These are phyloP conservation scores for Candida montana DNA, from an alignment of 805 yeast species.

Conservation along the genomic window DNA sequence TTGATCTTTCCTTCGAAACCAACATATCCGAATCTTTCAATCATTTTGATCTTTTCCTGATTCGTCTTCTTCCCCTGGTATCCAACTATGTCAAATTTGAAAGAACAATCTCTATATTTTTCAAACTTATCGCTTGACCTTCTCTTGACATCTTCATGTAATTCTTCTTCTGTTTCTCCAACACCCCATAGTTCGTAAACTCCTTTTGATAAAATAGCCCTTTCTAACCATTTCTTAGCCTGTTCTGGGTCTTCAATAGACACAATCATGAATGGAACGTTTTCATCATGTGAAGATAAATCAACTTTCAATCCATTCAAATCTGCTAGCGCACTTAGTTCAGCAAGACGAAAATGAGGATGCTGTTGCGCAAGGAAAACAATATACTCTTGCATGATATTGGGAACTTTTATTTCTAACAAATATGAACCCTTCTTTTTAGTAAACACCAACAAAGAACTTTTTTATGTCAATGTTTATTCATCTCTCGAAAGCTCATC, in stretches of 20 bases:
- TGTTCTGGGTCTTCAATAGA: slow-evolving; percentile 59
- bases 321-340: slow-evolving; percentile 78
- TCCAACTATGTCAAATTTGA: slow-evolving; percentile 79
- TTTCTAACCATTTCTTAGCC: slow-evolving; percentile 56
- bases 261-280: slow-evolving; percentile 67
- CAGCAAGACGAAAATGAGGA: slow-evolving; percentile 72
- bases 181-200: slow-evolving; percentile 84
- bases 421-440: too few species aligned
- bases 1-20: slow-evolving; percentile 71
- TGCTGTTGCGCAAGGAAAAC: slow-evolving; percentile 85
- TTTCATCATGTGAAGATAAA: slow-evolving; percentile 49
- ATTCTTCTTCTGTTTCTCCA: slow-evolving; percentile 47
- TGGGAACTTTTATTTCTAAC: too few species aligned
- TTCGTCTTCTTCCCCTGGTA: slow-evolving; percentile 62
- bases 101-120: slow-evolving; percentile 42
- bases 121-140: slow-evolving; percentile 22
- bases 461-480: background rate
- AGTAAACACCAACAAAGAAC: too few species aligned
- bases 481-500: slow-evolving; percentile 9
- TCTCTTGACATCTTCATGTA: slow-evolving; percentile 45
- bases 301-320: slow-evolving; percentile 52
- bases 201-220: slow-evolving; percentile 68
- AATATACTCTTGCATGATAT: slow-evolving; percentile 52
- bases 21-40: slow-evolving; percentile 68
- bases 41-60: slow-evolving; percentile 48